A percentile compares a stretch with the other conserved stretches of the same genome.
These are phyloP conservation scores for Heritiera fomes DNA, from an alignment of 345 rosid genomes.

Conservation along the genomic window DNA sequence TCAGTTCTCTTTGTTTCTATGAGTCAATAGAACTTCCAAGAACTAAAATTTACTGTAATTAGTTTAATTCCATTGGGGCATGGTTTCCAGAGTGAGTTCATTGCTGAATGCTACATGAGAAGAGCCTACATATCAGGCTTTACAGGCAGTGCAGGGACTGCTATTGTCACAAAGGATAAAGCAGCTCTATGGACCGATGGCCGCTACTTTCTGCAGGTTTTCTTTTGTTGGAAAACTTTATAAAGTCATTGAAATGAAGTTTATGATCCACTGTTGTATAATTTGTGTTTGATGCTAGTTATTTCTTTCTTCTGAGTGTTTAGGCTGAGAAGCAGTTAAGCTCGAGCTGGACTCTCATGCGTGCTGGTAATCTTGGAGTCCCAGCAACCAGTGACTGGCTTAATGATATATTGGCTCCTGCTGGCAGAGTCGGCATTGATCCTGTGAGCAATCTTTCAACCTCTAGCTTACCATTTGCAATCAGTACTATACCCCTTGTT, in stretches of 20 bases:
- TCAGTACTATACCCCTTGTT: slow-evolving; percentile 8
- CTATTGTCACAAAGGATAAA: slow-evolving; percentile 81
- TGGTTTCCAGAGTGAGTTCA: slow-evolving; percentile 80
- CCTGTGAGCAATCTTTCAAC: slow-evolving; percentile 67
- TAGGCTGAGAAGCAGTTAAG: slow-evolving; percentile 90
- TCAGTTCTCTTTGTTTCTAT: background rate
- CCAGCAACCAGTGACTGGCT: slow-evolving; percentile 90
- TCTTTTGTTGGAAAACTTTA: background rate
- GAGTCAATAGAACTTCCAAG: background rate
- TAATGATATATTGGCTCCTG: slow-evolving; percentile 76
- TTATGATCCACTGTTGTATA: background rate
- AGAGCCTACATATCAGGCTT: slow-evolving; percentile 84
- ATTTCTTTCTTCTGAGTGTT: slow-evolving; percentile 9
- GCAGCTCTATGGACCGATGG: slow-evolving; percentile 99
- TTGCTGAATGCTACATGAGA: slow-evolving; percentile 89
- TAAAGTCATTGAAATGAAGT: background rate
- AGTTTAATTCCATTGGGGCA: slow-evolving; percentile 14
- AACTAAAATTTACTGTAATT: background rate
- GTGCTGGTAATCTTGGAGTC: slow-evolving; percentile 89
- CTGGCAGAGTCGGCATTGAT: slow-evolving; percentile 89
- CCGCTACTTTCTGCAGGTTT: slow-evolving; percentile 96
- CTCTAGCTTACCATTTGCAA: slow-evolving; percentile 16
- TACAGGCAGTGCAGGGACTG: slow-evolving; percentile 94
- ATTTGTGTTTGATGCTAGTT: background rate
- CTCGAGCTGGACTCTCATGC: slow-evolving; percentile 91